A percentile compares a stretch with the other conserved stretches of the same genome.
These are phyloP conservation scores for Phtheirospermum japonicum DNA, from an alignment of 257 asterid species.

Conservation along the genomic window DNA sequence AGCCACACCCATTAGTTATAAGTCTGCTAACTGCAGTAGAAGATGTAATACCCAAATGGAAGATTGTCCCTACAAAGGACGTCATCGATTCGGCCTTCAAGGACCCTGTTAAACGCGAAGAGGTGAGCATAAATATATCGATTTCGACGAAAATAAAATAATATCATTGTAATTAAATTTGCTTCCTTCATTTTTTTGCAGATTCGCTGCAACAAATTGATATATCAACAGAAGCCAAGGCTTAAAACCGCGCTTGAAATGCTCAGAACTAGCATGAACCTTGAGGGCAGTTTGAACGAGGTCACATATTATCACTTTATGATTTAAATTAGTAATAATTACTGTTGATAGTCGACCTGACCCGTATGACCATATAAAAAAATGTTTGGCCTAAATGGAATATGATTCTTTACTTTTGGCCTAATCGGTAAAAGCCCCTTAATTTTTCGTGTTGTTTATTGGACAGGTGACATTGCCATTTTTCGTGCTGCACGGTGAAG, in stretches of 20 bases:
- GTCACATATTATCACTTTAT: conserved; percentile 32
- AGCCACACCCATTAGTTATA: conserved; percentile 79
- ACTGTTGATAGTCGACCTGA: too few relatives aligned
- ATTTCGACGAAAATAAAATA: neutral
- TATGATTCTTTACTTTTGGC: too few relatives aligned
- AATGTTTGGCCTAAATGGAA: too few relatives aligned
- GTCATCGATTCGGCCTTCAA: conserved; percentile 85
- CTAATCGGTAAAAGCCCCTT: too few relatives aligned
- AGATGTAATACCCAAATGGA: conserved; percentile 88
- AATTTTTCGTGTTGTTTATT: neutral
- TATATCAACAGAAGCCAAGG: conserved; percentile 86
- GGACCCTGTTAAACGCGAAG: conserved; percentile 72
- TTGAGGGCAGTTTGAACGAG: conserved; percentile 80
- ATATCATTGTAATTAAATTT: neutral
- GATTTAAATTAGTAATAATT: too few relatives aligned
- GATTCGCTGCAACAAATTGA: conserved; percentile 74
- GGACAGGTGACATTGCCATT: conserved; percentile 78
- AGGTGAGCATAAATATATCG: conserved; percentile 39
- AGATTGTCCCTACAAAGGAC: conserved; percentile 85
- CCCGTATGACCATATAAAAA: too few relatives aligned
- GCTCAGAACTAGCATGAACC: conserved; percentile 94
- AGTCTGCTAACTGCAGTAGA: conserved; percentile 69
- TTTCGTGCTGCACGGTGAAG: conserved; percentile 86
- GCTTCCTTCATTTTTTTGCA: conserved; percentile 24
- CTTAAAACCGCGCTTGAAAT: conserved; percentile 89